A percentile compares a stretch with the other conserved stretches of the same genome.
These are phyloP conservation scores for Chaetoceros tenuissimus DNA, from an alignment of 108 stramenopile species.

Conservation along the genomic window DNA sequence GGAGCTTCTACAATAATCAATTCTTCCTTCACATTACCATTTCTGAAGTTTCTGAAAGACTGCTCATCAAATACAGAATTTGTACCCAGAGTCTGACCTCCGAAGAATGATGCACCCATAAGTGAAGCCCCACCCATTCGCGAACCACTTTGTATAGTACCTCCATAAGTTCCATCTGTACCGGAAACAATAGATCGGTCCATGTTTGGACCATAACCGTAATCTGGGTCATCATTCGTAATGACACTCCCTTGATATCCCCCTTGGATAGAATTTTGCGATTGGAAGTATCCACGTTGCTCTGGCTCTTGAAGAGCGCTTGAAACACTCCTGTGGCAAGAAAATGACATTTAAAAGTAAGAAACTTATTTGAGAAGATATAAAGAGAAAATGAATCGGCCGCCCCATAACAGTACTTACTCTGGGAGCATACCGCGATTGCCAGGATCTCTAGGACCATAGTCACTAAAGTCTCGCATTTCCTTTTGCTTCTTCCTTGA, in stretches of 20 bases:
- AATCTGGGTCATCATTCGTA: background rate
- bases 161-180: background rate
- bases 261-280: background rate
- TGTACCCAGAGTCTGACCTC: no score
- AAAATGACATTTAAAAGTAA: no score
- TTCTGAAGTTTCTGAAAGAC: background rate
- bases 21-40: background rate
- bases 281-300: background rate
- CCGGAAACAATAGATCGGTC: background rate
- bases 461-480: background rate
- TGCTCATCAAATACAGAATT: background rate
- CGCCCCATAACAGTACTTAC: background rate
- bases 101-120: background rate
- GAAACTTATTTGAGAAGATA: background rate
- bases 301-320: background rate
- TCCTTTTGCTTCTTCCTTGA: background rate
- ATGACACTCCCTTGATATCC: background rate
- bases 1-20: conserved; percentile 72
- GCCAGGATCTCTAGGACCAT: background rate
- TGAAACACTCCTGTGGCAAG: background rate
- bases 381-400: background rate
- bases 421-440: background rate
- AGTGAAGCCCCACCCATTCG: background rate
- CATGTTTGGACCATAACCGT: background rate
- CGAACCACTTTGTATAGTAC: conserved; percentile 5